A percentile compares a stretch with the other conserved stretches of the same genome.
These are phyloP conservation scores for Torulaspora delbrueckii DNA, from an alignment of 805 yeast genomes.

Conservation along the genomic window DNA sequence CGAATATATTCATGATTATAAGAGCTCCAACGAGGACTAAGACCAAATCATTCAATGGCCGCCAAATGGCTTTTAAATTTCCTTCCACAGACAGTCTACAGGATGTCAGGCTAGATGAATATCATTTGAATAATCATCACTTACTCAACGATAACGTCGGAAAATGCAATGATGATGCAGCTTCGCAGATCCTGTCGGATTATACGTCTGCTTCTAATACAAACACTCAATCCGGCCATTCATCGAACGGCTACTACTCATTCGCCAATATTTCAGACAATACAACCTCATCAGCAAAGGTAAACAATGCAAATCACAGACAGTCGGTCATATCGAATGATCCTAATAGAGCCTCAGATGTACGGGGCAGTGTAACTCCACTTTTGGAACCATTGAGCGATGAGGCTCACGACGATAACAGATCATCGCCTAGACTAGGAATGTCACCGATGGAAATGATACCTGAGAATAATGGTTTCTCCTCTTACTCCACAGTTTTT, in stretches of 20 bases:
- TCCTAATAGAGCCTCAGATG: constrained; percentile 4
- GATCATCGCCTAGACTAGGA: constrained; percentile 5
- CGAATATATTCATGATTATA: constrained; percentile 16
- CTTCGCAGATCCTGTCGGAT: constrained; percentile 33
- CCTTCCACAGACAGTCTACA: constrained; percentile 33
- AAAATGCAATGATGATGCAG: constrained; percentile 16
- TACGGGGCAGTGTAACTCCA: constrained; percentile 1
- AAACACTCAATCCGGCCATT: constrained; percentile 23
- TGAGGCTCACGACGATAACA: constrained; percentile 1
- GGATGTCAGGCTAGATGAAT: constrained; percentile 14
- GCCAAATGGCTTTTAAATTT: constrained; percentile 39
- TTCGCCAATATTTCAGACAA: constrained; percentile 38
- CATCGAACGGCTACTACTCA: constrained; percentile 34
- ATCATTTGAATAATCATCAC: constrained; percentile 29
- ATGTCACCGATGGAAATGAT: constrained; percentile 18
- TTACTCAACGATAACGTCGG: constrained; percentile 23
- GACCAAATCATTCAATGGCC: constrained; percentile 38
- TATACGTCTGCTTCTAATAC: constrained; percentile 23
- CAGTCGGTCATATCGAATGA: constrained; percentile 2
- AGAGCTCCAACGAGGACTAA: constrained; percentile 35
- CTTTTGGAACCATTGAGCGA: constrained; percentile 4
- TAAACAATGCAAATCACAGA: neutral
- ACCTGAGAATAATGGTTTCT: constrained; percentile 15
- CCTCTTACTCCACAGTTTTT: constrained; percentile 16
- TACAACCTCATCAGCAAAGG: constrained; percentile 27